These are phyloP conservation scores for Diaporthe longicolla DNA, from an alignment of 2,329 filamentous ascomycete species.

Conservation along the genomic window DNA sequence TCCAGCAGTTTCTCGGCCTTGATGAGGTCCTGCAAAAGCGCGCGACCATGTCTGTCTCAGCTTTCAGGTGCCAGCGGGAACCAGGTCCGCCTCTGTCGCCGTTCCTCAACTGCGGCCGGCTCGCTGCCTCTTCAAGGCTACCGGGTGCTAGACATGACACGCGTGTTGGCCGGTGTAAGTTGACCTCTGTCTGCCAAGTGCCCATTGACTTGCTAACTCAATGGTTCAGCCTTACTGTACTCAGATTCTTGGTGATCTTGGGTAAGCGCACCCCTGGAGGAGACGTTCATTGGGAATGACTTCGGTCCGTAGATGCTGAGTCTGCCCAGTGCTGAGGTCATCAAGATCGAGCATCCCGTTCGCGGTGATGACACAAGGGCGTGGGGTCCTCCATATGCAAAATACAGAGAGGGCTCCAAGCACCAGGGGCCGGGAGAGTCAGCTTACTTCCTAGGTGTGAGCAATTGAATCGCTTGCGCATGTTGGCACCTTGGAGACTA, in stretches of 20 bases:
- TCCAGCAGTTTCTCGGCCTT: constrained; percentile 8
- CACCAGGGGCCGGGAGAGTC: constrained; percentile 85
- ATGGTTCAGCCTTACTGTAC: constrained; percentile 88
- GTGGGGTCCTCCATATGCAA: constrained; percentile 95
- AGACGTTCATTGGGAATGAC: constrained; percentile 23
- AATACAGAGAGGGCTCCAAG: constrained; percentile 74
- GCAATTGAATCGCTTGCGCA: constrained; percentile 44
- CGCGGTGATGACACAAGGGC: constrained; percentile 94
- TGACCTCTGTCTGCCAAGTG: not conserved
- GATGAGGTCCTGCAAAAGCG: not conserved
- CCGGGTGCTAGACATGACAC: constrained; percentile 94
- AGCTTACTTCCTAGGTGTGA: constrained; percentile 92
- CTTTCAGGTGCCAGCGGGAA: not conserved
- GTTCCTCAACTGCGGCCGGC: constrained; percentile 42
- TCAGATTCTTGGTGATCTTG: constrained; percentile 94
- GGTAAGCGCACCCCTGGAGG: constrained; percentile 69
- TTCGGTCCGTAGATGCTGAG: constrained; percentile 46
- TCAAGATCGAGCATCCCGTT: constrained; percentile 95
- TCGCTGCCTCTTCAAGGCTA: constrained; percentile 83
- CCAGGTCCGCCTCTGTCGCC: not conserved
- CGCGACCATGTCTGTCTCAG: constrained; percentile 10
- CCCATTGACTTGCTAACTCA: not conserved
- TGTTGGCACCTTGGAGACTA: constrained; percentile 3
- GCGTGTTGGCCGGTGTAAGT: constrained; percentile 92
- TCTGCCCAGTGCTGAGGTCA: constrained; percentile 84